phyloP scores from a whole-genome alignment of 2,329 filamentous ascomycete species.

The Hymenoscyphus fructigenus region DNA sequence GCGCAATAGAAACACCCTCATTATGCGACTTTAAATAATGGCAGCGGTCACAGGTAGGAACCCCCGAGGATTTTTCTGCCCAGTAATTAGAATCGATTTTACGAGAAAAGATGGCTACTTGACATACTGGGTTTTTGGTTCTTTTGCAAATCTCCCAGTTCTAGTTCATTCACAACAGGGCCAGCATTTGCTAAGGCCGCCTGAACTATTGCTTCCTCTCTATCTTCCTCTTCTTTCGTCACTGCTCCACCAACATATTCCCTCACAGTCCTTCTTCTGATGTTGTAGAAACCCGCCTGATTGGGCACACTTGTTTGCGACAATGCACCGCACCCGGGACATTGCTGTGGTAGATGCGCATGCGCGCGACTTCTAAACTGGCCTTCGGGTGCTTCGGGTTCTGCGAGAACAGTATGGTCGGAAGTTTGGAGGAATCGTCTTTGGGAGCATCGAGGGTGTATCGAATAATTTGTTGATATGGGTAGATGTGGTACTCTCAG shows the following conservation, averaged over 20 bases:
- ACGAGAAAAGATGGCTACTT: neutral
- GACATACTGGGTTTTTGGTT: conserved; percentile 16
- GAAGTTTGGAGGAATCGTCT: conserved; percentile 13
- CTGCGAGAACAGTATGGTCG: neutral
- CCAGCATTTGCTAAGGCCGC: conserved; percentile 30
- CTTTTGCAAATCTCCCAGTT: conserved; percentile 17
- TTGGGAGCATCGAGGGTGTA: conserved; percentile 14
- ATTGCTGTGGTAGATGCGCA: conserved; percentile 52
- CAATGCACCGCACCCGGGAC: conserved; percentile 64
- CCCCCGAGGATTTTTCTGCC: conserved; percentile 21
- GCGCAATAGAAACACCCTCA: conserved; percentile 67
- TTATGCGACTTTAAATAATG: conserved; percentile 78
- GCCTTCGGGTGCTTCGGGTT: neutral
- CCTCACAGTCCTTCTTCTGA: conserved; percentile 51
- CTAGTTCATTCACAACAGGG: conserved; percentile 12
- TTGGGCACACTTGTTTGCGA: conserved; percentile 54
- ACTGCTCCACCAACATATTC: conserved; percentile 41
- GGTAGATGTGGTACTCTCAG: conserved; percentile 13
- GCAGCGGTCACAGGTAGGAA: conserved; percentile 81
- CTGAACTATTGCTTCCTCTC: conserved; percentile 50
- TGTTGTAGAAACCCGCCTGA: conserved; percentile 57
- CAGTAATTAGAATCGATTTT: conserved; percentile 13
- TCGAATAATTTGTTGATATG: conserved; percentile 6
- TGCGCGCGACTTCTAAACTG: conserved; percentile 2
- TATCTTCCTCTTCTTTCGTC: neutral